phyloP scores from a whole-genome alignment of 2,329 filamentous ascomycete species.

The Dryadomyces sulphureus region DNA sequence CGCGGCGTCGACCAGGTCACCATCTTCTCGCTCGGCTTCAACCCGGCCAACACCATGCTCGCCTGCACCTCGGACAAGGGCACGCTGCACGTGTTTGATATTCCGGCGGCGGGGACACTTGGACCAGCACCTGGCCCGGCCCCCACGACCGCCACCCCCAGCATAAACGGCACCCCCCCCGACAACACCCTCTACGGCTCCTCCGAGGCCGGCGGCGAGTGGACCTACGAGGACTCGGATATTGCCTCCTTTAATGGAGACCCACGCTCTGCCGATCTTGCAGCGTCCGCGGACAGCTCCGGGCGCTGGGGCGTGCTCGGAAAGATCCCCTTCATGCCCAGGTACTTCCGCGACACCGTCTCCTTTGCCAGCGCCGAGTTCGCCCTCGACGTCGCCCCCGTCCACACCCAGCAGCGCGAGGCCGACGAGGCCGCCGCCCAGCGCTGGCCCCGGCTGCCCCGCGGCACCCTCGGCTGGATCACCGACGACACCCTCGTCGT shows the following conservation, averaged over 20 bases:
- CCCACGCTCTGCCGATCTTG: constrained; percentile 1
- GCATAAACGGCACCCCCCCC: not conserved
- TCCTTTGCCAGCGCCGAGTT: constrained; percentile 72
- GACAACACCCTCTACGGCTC: too few relatives aligned
- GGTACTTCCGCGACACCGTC: constrained; percentile 79
- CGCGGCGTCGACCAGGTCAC: constrained; percentile 78
- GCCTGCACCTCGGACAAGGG: constrained; percentile 95
- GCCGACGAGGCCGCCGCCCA: constrained; percentile 26
- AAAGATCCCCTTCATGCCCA: constrained; percentile 70
- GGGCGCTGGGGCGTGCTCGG: constrained; percentile 79
- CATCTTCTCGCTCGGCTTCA: constrained; percentile 80
- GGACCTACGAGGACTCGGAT: constrained; percentile 9
- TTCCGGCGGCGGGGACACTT: constrained; percentile 31
- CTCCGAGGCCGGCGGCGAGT: constrained; percentile 9
- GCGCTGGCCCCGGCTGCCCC: constrained; percentile 46
- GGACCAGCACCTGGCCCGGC: not conserved
- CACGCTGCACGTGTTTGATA: constrained; percentile 85
- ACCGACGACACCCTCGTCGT: constrained; percentile 60
- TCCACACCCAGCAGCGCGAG: constrained; percentile 17
- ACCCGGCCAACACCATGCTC: constrained; percentile 62
- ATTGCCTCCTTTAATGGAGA: constrained; percentile 6
- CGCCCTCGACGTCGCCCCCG: constrained; percentile 53
- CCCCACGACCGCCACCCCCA: not conserved
- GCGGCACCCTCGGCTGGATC: constrained; percentile 77
- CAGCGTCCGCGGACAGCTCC: constrained; percentile 21